phyloP scores from a whole-genome alignment of 768 basidiomycete species.

The Trametes villosa region DNA sequence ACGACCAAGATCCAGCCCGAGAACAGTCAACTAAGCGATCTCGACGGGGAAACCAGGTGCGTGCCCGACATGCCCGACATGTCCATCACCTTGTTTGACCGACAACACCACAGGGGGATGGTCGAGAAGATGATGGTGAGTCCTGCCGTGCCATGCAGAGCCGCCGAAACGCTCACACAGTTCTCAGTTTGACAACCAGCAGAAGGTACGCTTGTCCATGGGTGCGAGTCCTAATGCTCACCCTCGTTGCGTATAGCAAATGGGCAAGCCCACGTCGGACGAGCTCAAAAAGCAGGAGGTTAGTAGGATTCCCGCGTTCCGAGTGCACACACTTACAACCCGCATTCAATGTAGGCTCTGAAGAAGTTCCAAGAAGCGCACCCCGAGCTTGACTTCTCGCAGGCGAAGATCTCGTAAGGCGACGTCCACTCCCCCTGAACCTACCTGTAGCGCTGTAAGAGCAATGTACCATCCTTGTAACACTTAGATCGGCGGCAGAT shows the following conservation, averaged over 20 bases:
- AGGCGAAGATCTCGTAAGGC: slow-evolving; percentile 79
- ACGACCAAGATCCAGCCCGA: slow-evolving; percentile 94
- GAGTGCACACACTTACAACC: not conserved
- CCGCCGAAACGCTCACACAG: not conserved
- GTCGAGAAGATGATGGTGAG: slow-evolving; percentile 99
- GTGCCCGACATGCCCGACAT: slow-evolving; percentile 10
- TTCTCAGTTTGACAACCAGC: slow-evolving; percentile 75
- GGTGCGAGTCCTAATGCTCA: not conserved
- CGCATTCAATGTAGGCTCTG: slow-evolving; percentile 55
- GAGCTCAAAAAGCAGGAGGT: slow-evolving; percentile 94
- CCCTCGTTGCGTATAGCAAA: slow-evolving; percentile 59
- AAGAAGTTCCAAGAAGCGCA: slow-evolving; percentile 89
- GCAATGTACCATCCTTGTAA: not conserved
- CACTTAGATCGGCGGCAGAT: not conserved
- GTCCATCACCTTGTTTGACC: not conserved
- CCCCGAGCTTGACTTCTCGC: slow-evolving; percentile 93
- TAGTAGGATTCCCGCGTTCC: slow-evolving; percentile 20
- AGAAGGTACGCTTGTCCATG: slow-evolving; percentile 51
- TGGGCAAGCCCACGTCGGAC: slow-evolving; percentile 95
- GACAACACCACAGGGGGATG: slow-evolving; percentile 68
- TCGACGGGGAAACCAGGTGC: slow-evolving; percentile 93
- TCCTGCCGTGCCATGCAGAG: slow-evolving; percentile 13
- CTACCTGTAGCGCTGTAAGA: not conserved
- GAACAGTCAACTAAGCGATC: slow-evolving; percentile 94
- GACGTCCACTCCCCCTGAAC: not conserved